Evolutionary conservation across 192 early-diverging fungal species (phyloP), one percentile per base, ranked within the genome.

Genomic region (Mortierella hygrophila): DNA sequence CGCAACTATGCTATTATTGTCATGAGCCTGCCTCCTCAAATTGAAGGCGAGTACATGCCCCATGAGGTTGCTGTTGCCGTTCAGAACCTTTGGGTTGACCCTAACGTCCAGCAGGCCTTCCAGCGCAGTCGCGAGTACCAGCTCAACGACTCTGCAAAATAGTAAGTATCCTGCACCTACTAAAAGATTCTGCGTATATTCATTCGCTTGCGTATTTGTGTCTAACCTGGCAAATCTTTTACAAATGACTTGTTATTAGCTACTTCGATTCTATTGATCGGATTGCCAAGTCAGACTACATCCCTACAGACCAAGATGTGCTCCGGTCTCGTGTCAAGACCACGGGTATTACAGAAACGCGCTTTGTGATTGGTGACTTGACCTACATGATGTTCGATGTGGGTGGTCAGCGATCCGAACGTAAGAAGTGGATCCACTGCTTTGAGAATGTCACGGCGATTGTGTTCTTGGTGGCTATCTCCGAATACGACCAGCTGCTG

Each of bases 371-470:
- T 79, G 96, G 95, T 37, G 96, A 97, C 54, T 88, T 98, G 65
- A 97, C 96, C 42, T 99, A 98, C 89, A 93, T 96, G 77, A 97
- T 99, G 96, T 96, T 97, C 89, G 98, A 99, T 91, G 98, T 99
- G 63, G 98, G 98, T 82, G 98, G 98, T 55, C 98, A 99, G 92
- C 95, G 98, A 60, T 97, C 97, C 57, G 98, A 99, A 91, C 93
- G 98, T 82, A 99, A 99, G 83, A 99, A 99, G 91, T 98, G 98
- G 98, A 98, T 98, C 80, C 98, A 98, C 90, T 99, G 97, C 82
- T 99, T 99, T 80, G 98, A 99, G 85, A 97, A 97, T 82, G 97
- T 98, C 29, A 98, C 97, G 1, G 95, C 97, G 6, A 97, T 99
- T 78, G 92, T 99, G 42, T 99, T 99, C 89, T 88, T 99, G 85